These are phyloP conservation scores for Hypoxylon crocopeplum DNA, from an alignment of 495 filamentous ascomycete genomes.

Conservation along the genomic window DNA sequence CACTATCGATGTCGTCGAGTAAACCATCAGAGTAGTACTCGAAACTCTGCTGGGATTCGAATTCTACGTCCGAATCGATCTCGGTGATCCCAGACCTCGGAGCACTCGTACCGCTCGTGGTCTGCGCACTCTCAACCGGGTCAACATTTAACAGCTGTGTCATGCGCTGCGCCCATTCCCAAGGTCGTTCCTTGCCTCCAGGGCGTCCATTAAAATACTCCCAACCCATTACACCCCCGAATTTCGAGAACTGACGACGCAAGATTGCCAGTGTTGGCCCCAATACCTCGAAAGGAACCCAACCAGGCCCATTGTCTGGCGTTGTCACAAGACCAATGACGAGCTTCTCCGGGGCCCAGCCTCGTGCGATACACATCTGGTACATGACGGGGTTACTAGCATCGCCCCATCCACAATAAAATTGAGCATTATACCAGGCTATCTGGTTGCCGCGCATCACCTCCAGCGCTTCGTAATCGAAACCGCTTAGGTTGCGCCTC, in stretches of 20 bases:
- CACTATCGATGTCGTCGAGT: not conserved
- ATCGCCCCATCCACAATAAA: conserved; percentile 82
- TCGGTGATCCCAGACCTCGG: not conserved
- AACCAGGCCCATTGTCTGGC: conserved; percentile 66
- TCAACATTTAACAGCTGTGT: conserved; percentile 54
- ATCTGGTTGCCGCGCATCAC: conserved; percentile 54
- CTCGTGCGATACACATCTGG: conserved; percentile 65
- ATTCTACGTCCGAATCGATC: conserved; percentile 21
- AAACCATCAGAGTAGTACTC: conserved; percentile 35
- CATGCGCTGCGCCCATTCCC: conserved; percentile 74
- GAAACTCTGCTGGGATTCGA: conserved; percentile 17
- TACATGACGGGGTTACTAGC: conserved; percentile 66
- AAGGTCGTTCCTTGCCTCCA: conserved; percentile 64
- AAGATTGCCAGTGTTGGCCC: conserved; percentile 53
- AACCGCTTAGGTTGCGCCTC: conserved; percentile 70
- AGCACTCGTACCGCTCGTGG: not conserved
- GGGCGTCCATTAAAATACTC: conserved; percentile 80
- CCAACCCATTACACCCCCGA: conserved; percentile 88
- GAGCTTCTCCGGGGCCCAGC: conserved; percentile 70
- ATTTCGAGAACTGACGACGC: conserved; percentile 60
- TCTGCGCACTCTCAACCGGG: conserved; percentile 14
- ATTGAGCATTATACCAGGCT: conserved; percentile 83
- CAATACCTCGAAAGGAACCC: conserved; percentile 43
- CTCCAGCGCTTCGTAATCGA: conserved; percentile 73
- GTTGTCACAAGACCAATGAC: conserved; percentile 78